Base-by-base conservation (phyloP, 768 basidiomycete genomes). In the Stropharia rugosoannulata region DNA sequence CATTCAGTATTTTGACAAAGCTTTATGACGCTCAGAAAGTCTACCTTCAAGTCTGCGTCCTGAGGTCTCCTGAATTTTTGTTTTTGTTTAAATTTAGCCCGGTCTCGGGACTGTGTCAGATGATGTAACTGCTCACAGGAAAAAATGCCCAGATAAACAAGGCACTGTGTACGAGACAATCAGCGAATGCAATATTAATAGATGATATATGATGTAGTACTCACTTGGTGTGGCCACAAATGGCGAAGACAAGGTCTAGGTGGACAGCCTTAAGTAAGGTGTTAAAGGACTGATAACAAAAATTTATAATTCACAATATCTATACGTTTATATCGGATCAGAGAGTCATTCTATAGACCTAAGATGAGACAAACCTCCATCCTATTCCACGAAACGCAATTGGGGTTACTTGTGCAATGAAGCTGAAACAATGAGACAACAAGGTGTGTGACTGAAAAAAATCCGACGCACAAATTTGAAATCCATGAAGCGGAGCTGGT, bases 161-260 rank as follows among this genome's bases (percentile, higher is more conserved):
- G 1, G 75, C 74, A 51, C 73, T 59, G 49, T 22, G 1, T 22
- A 22, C 15, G 18, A 49, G 8, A 15, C 35, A 37, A 49, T n/a
- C n/a, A n/a, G n/a, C n/a, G n/a, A n/a, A n/a, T n/a, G n/a, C n/a
- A n/a, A n/a, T n/a, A n/a, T n/a, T n/a, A n/a, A n/a, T n/a, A n/a
- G n/a, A n/a, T n/a, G n/a, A n/a, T n/a, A n/a, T n/a, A n/a, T n/a
- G n/a, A n/a, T n/a, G n/a, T n/a, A n/a, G n/a, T n/a, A n/a, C n/a
- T n/a, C n/a, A n/a, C n/a, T n/a, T n/a, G n/a, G 76, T 75, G 59
- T 77, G 75, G 1, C 76, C 72, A 51, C 74, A 77, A 48, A 79
- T 77, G 0, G 75, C 76, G 42, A 77, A 78, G 3, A 78, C 77
- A 12, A 78, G 70, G 55, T 78, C 74, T 73, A 32, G 4, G 16